phyloP scores from a whole-genome alignment of 441 rosid species.

The Dalechampia spathulata region DNA sequence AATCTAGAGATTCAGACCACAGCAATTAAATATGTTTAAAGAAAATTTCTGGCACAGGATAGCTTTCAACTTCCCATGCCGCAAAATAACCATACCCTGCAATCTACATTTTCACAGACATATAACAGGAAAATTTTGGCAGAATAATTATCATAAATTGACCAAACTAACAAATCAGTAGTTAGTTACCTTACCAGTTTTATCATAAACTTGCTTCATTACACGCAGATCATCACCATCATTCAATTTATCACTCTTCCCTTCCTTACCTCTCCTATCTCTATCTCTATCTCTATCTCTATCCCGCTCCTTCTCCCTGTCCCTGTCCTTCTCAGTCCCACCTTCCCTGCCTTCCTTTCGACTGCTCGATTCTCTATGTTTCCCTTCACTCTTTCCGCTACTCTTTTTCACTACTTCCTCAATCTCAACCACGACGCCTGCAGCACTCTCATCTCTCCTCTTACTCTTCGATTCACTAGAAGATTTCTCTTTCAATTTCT shows the following conservation, averaged over 20 bases:
- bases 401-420: slow-evolving; percentile 38
- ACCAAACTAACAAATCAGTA: slow-evolving; percentile 10
- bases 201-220: slow-evolving; percentile 44
- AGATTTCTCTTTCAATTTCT: slow-evolving; percentile 44
- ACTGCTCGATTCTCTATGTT: slow-evolving; percentile 59
- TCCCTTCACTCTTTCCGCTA: slow-evolving; percentile 52
- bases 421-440: slow-evolving; percentile 29
- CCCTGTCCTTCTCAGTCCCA: slow-evolving; percentile 36
- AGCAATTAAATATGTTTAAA: too few species aligned
- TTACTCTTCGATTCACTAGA: slow-evolving; percentile 58
- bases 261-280: slow-evolving; percentile 48
- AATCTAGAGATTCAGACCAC: too few species aligned
- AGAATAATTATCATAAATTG: background rate
- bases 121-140: too few species aligned
- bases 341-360: slow-evolving; percentile 60
- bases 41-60: too few species aligned
- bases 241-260: slow-evolving; percentile 41
- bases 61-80: background rate
- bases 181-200: slow-evolving; percentile 58
- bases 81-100: background rate
- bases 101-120: too few species aligned
- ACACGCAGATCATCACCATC: slow-evolving; percentile 38
- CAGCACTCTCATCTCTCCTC: slow-evolving; percentile 42
- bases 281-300: slow-evolving; percentile 21
- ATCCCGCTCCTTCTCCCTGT: slow-evolving; percentile 31